These are phyloP conservation scores for Ascocoryne sarcoides DNA, from an alignment of 2,329 filamentous ascomycete genomes.

Conservation along the genomic window DNA sequence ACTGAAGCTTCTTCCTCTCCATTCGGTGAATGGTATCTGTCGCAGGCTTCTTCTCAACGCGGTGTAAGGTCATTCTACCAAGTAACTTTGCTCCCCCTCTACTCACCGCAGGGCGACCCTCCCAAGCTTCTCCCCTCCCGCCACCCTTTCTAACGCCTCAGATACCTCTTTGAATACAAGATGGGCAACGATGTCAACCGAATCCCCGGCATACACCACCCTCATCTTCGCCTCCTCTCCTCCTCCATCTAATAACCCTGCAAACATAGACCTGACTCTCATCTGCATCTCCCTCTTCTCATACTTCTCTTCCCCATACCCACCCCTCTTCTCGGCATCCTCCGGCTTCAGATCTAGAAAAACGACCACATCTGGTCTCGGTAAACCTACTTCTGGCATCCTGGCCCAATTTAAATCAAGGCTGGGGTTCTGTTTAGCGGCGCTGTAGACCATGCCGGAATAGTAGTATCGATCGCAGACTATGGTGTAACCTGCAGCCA, in stretches of 20 bases:
- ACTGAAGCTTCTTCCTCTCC: neutral
- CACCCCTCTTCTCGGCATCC: slow-evolving; percentile 66
- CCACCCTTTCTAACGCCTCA: slow-evolving; percentile 38
- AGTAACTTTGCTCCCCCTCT: neutral
- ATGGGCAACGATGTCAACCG: slow-evolving; percentile 47
- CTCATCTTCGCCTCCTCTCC: slow-evolving; percentile 43
- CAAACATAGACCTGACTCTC: slow-evolving; percentile 68
- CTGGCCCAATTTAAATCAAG: slow-evolving; percentile 74
- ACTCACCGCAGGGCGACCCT: slow-evolving; percentile 13
- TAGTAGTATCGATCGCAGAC: slow-evolving; percentile 93
- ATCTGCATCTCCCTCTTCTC: slow-evolving; percentile 78
- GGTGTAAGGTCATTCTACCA: neutral
- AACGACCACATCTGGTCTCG: slow-evolving; percentile 76
- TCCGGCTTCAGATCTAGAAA: slow-evolving; percentile 77
- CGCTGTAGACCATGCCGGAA: slow-evolving; percentile 86
- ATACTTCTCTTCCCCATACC: slow-evolving; percentile 83
- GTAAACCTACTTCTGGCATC: slow-evolving; percentile 75
- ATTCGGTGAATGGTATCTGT: neutral
- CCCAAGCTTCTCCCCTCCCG: slow-evolving; percentile 33
- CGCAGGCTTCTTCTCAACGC: neutral
- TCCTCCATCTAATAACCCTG: slow-evolving; percentile 39
- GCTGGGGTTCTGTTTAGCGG: slow-evolving; percentile 68
- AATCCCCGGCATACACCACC: slow-evolving; percentile 45
- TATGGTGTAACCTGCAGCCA: slow-evolving; percentile 62
- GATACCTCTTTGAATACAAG: slow-evolving; percentile 31